A percentile compares a stretch with the other conserved stretches of the same genome.
Conservation (phyloP, 2,329 filamentous ascomycete species). For the Hypoxylon sp. region DNA sequence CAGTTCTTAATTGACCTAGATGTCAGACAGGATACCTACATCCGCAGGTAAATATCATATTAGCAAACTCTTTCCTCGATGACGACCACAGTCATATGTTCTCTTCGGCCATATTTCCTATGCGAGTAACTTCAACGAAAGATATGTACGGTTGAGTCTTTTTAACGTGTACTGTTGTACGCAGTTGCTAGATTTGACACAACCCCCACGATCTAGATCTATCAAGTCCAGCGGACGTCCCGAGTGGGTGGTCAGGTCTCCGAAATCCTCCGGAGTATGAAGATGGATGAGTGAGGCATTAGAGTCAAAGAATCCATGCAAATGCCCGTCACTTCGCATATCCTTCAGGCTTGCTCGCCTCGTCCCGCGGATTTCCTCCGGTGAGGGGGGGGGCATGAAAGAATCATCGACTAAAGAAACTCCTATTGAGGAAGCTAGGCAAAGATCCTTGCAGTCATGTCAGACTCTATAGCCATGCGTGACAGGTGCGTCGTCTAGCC, state of each 20-base stretch:
- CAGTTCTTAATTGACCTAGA: conserved; percentile 4
- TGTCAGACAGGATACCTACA: background rate
- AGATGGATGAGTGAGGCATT: conserved; percentile 10
- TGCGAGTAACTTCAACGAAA: background rate
- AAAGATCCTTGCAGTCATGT: conserved; percentile 30
- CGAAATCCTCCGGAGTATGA: conserved; percentile 31
- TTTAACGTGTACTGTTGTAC: conserved; percentile 2
- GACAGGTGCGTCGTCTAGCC: conserved; percentile 16
- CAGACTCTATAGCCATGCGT: conserved; percentile 21
- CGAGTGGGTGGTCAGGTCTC: conserved; percentile 27
- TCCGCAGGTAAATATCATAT: background rate
- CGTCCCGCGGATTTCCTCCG: conserved; percentile 11
- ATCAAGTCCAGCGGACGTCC: conserved; percentile 13
- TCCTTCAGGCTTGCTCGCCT: background rate
- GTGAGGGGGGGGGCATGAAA: background rate
- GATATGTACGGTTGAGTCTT: background rate
- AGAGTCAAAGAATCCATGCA: conserved; percentile 1
- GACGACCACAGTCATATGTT: conserved; percentile 4
- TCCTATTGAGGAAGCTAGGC: conserved; percentile 28
- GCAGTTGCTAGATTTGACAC: background rate
- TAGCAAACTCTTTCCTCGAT: conserved; percentile 5
- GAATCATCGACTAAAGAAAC: conserved; percentile 13
- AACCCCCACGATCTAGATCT: conserved; percentile 36
- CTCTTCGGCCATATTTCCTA: background rate
- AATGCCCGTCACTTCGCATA: conserved; percentile 6